These are phyloP conservation scores for Coccomyxa subellipsoidea DNA, from an alignment of 163 green algal species.

Conservation along the genomic window DNA sequence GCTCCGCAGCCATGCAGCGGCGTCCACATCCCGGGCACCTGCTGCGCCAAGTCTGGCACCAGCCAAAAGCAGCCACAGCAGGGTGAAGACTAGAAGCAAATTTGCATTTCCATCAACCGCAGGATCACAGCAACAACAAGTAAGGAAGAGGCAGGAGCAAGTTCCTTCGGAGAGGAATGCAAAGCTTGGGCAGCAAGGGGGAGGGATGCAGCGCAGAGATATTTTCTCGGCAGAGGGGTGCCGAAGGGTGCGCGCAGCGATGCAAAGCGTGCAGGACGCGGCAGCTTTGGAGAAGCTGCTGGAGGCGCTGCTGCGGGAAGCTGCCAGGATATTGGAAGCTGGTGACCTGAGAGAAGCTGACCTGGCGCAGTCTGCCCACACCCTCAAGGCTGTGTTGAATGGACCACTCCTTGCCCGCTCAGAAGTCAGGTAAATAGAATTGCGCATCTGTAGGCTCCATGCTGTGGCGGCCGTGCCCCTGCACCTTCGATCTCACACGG, in stretches of 20 bases:
- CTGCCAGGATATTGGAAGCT: background rate
- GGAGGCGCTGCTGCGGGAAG: constrained; percentile 23
- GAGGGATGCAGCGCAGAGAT: background rate
- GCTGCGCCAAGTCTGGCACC: background rate
- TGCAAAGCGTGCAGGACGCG: constrained; percentile 15
- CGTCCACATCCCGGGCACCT: background rate
- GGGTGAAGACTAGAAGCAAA: background rate
- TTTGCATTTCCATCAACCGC: background rate
- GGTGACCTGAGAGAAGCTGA: background rate
- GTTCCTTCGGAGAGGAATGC: background rate
- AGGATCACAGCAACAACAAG: background rate
- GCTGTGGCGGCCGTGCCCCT: too few species aligned
- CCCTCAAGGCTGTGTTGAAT: background rate
- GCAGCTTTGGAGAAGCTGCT: constrained; percentile 42
- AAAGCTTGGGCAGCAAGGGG: background rate
- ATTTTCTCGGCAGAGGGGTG: background rate
- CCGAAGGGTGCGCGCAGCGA: background rate
- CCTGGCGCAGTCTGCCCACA: background rate
- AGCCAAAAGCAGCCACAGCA: background rate
- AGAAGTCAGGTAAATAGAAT: background rate
- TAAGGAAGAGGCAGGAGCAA: too few species aligned
- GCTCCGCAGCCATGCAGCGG: background rate
- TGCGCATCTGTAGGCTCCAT: too few species aligned
- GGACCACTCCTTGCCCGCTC: background rate
- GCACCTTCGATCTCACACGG: too few species aligned